phyloP scores from a whole-genome alignment of 2,329 filamentous ascomycete species.

The Nothophoma quercina region DNA sequence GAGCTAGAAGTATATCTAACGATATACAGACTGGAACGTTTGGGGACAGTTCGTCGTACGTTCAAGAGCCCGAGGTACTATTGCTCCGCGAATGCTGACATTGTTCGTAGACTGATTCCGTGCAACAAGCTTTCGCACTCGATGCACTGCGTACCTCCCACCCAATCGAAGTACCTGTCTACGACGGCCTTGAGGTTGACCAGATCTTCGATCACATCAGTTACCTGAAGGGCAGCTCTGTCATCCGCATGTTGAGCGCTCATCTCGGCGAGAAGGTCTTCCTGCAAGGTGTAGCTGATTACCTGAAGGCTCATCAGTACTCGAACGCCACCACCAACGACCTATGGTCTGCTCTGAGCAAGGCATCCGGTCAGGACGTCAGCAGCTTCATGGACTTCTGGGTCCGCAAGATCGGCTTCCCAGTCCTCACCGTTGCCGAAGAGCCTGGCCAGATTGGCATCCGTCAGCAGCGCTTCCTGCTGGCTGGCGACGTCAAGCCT shows the following conservation, averaged over 20 bases:
- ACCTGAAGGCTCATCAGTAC: slow-evolving; percentile 88
- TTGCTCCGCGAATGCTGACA: slow-evolving; percentile 43
- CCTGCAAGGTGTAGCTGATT: slow-evolving; percentile 86
- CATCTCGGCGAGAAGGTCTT: slow-evolving; percentile 90
- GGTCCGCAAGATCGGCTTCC: slow-evolving; percentile 96
- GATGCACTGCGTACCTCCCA: slow-evolving; percentile 92
- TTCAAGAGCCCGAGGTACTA: slow-evolving; percentile 63
- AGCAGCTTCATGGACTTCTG: slow-evolving; percentile 89
- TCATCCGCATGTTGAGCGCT: slow-evolving; percentile 93
- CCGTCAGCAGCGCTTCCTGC: slow-evolving; percentile 88
- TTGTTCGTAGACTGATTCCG: slow-evolving; percentile 76
- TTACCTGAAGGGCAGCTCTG: slow-evolving; percentile 95
- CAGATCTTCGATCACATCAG: slow-evolving; percentile 98
- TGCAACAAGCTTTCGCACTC: slow-evolving; percentile 88
- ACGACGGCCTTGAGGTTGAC: slow-evolving; percentile 92
- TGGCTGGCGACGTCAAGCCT: slow-evolving; percentile 86
- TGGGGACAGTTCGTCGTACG: slow-evolving; percentile 94
- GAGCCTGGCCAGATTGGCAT: slow-evolving; percentile 82
- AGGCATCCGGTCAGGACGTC: slow-evolving; percentile 88
- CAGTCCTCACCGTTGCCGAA: slow-evolving; percentile 85
- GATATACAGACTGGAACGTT: slow-evolving; percentile 82
- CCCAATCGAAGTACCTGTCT: slow-evolving; percentile 93
- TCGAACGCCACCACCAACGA: slow-evolving; percentile 90
- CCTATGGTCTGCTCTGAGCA: slow-evolving; percentile 86
- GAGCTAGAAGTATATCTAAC: slow-evolving; percentile 11